Base-by-base conservation (phyloP, 345 rosid genomes). In the Linum tenue region DNA sequence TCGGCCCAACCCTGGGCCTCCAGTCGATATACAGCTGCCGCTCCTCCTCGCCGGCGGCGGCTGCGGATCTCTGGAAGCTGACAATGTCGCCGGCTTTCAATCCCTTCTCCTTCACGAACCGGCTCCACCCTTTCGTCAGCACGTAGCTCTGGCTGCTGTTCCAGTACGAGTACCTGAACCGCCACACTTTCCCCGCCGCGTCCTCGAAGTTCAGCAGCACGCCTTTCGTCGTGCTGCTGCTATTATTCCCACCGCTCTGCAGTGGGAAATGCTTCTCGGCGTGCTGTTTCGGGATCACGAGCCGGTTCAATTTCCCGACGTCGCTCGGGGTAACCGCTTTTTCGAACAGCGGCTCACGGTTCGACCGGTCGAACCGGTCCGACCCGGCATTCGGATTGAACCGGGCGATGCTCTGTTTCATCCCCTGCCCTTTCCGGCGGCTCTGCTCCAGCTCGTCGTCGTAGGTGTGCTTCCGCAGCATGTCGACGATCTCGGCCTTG, bases 161-260 rank as follows among this genome's bases (percentile, higher is more conserved):
- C 98, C 98, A 92, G 68, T 92, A 92, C 3, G 98, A 92, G 70
- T 92, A 92, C 69, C 97, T 78, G 60, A 92, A 92, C 71, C 98
- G 72, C 97, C 98, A 92, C 36, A 88, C 86, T 71, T 84, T 90
- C 0, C 98, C 91, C 1, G 79, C 74, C 3, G 67, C 70, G 37
- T 92, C 98, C 68, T 86, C 91, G 35, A 92, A 85, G 72, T 78
- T 88, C 36, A 90, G 72, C 58, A 88, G 69, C 60, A 79, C 42
- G 2, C 91, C 97, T 69, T 85, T 87, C n/a, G 69, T 72, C 31
- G 31, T 22, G 31, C 31, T 22, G 39, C 68, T 76, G 39, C 1
- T 58, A 43, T 58, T 58, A 43, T 58, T 75, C 53, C 42, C 62
- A 35, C 56, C 68, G 38, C 35, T 16, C 48, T 68, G 65, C 61